Evolutionary conservation across 208 protist genomes (phyloP).

Genomic region (Acanthamoeba quina): DNA sequence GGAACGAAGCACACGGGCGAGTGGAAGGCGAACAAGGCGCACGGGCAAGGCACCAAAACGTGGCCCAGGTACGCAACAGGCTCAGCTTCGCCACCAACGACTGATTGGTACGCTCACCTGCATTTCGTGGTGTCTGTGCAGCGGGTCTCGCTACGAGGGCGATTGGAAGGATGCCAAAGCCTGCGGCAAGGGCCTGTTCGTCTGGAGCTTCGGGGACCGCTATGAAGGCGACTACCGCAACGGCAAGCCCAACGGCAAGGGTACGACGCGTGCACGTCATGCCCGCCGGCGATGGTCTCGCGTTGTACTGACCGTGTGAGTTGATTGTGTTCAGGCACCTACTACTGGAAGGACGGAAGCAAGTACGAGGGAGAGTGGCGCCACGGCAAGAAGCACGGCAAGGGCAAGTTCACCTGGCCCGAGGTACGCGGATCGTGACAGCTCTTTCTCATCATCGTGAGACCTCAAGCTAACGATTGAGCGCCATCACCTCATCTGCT

Average conservation of each 20-base stretch:
- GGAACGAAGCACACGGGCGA: constrained; percentile 14
- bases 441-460: not conserved
- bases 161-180: constrained; percentile 58
- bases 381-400: constrained; percentile 47
- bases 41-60: constrained; percentile 13
- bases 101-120: not conserved
- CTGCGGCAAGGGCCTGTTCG: constrained; percentile 39
- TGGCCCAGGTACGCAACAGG: not conserved
- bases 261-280: not conserved
- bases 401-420: constrained; percentile 61
- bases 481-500: not conserved
- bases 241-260: constrained; percentile 19
- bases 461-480: not conserved
- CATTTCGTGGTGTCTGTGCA: not conserved
- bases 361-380: constrained; percentile 49
- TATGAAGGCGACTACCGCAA: constrained; percentile 45
- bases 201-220: constrained; percentile 3
- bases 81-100: not conserved
- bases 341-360: constrained; percentile 38
- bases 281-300: not conserved
- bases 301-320: not conserved
- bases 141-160: constrained; percentile 3
- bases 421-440: not conserved
- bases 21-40: not conserved
- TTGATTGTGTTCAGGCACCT: not conserved